A percentile compares a stretch with the other conserved stretches of the same genome.
phyloP scores from a whole-genome alignment of 2,329 filamentous ascomycete genomes.

The Xylariaceae sp. region DNA sequence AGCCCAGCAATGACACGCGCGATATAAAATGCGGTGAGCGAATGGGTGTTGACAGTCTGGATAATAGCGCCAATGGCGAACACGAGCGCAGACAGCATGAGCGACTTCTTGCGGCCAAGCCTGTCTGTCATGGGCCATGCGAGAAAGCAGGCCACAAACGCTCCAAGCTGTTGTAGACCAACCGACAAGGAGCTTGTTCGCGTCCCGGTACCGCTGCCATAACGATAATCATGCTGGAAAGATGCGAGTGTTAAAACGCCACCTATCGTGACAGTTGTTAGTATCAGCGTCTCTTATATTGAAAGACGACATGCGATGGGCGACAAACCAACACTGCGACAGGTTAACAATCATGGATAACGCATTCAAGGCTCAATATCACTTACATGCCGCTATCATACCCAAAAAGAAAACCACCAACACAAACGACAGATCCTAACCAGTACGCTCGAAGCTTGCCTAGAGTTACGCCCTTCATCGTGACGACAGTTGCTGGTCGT shows the following conservation, averaged over 20 bases:
- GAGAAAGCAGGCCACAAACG: constrained; percentile 44
- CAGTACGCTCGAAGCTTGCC: constrained; percentile 57
- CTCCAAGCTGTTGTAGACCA: constrained; percentile 43
- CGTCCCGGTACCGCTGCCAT: constrained; percentile 33
- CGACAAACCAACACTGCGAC: constrained; percentile 37
- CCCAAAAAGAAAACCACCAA: constrained; percentile 56
- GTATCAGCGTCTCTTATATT: neutral
- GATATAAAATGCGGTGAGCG: constrained; percentile 44
- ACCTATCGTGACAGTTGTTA: constrained; percentile 35
- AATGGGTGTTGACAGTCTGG: constrained; percentile 52
- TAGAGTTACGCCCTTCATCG: constrained; percentile 38
- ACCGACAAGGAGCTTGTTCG: constrained; percentile 42
- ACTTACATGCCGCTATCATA: constrained; percentile 52
- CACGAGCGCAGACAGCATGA: constrained; percentile 50
- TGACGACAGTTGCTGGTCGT: neutral
- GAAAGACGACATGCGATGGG: neutral
- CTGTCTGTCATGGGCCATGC: constrained; percentile 43
- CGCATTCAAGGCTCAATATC: neutral
- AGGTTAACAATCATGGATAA: constrained; percentile 21
- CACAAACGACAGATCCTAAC: constrained; percentile 58
- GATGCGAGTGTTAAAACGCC: constrained; percentile 42
- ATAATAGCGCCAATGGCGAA: constrained; percentile 52
- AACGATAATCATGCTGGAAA: constrained; percentile 42
- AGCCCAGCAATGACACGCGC: constrained; percentile 42
- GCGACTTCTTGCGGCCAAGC: constrained; percentile 39